A percentile compares a stretch with the other conserved stretches of the same genome.
Evolutionary conservation across 257 asterid species (phyloP).

Genomic region (Vinca minor): DNA sequence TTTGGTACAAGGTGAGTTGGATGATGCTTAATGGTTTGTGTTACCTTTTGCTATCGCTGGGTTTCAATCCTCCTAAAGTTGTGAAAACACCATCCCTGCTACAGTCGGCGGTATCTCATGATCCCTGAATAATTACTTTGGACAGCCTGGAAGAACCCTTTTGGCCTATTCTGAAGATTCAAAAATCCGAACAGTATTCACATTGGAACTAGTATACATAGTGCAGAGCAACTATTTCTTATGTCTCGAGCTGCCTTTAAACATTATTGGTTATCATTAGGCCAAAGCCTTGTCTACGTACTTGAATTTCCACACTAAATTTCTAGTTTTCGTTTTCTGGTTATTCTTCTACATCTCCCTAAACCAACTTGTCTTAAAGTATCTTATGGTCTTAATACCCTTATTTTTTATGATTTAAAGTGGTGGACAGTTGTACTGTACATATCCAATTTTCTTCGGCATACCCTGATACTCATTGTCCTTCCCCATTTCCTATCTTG

Average conservation of each 20-base stretch:
- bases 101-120: not conserved
- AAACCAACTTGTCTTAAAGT: not conserved
- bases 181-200: not conserved
- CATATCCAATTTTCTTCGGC: not conserved
- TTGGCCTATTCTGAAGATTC: not conserved
- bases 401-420: not conserved
- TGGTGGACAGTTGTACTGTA: not conserved
- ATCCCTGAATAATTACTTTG: conserved; percentile 3
- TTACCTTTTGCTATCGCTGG: not conserved
- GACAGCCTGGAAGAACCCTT: not conserved
- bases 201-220: too few species aligned
- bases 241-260: not conserved
- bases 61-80: not conserved
- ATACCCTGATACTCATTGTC: not conserved
- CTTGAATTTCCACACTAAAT: not conserved
- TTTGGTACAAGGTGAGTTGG: conserved; percentile 21
- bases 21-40: conserved; percentile 4
- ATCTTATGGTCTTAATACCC: not conserved
- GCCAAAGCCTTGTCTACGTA: not conserved
- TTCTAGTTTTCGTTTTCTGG: not conserved
- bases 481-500: too few species aligned
- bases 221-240: too few species aligned
- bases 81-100: not conserved
- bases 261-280: not conserved
- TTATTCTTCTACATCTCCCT: not conserved